Evolutionary conservation across 768 basidiomycete genomes (phyloP), one percentile per base, ranked within the genome.

Genomic region (Kwoniella europaea): DNA sequence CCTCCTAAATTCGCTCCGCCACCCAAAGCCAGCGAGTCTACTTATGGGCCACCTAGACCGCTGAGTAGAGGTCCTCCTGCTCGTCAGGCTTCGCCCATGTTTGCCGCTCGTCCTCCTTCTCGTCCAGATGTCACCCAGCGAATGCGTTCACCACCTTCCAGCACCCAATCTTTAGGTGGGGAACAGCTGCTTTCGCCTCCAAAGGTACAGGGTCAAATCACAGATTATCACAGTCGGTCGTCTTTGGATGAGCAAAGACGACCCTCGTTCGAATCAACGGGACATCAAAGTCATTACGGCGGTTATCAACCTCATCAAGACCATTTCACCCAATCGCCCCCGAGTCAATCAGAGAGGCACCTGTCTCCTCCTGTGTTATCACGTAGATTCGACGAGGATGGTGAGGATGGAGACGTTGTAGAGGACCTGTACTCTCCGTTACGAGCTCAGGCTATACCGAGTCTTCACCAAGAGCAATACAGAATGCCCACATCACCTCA

Each of bases 61-160:
- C 63, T 70, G 6, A 70, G 63, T 43, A 35, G 68, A 55, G 68
- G 68, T 10, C 55, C 68, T 1, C 63, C 68, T 41, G 65, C 68
- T 0, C 62, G 68, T 10, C 42, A 50, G 41, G 35, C 44, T n/a
- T 64, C 68, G 10, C 68, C 68, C 16, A 61, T 70, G 54, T 70
- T 64, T 52, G 63, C 63, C 12, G 56, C 68, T 29, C 62, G 63
- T 53, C 68, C 68, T 3, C 68, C 68, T 6, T 53, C 68, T 41
- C 20, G 68, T n/a, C 63, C 55, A 2, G 63, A 70, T 50, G 43
- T 65, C 6, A 70, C 41, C 24, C 63, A 64, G 22, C 27, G 50
- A 41, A 64, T 65, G 54, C 41, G 68, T 7, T 64, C 68, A 10
- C 44, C 68, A 20, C 62, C 63, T 43, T 52, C 56, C 1, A 69